These are phyloP conservation scores for Gymnopilus dilepis DNA, from an alignment of 768 basidiomycete genomes.

Conservation along the genomic window DNA sequence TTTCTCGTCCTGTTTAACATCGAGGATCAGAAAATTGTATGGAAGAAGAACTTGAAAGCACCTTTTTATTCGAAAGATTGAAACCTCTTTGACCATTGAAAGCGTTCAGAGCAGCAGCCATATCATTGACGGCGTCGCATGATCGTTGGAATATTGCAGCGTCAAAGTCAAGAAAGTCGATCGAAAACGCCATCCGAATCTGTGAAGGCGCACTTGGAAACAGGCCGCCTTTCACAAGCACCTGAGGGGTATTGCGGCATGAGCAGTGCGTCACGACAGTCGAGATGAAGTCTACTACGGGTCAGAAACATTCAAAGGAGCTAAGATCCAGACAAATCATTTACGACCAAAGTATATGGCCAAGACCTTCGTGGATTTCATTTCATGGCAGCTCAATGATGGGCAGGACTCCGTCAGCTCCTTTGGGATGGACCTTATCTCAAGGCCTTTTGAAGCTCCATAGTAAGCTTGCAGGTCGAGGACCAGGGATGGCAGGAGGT, in stretches of 20 bases:
- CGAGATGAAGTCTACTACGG: too few species aligned
- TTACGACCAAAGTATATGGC: too few species aligned
- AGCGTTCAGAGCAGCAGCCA: constrained; percentile 32
- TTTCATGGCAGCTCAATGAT: too few species aligned
- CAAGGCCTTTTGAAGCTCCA: too few species aligned
- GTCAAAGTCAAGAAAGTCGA: constrained; percentile 39
- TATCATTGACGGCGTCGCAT: constrained; percentile 40
- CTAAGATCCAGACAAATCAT: constrained; percentile 16
- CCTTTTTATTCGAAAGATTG: constrained; percentile 17
- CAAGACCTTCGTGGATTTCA: too few species aligned
- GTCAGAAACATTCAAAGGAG: too few species aligned
- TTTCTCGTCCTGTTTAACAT: constrained; percentile 24
- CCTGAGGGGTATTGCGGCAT: constrained; percentile 26
- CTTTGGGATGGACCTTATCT: background rate
- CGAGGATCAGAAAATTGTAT: too few species aligned
- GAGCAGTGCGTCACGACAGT: constrained; percentile 22
- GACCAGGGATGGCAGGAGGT: constrained; percentile 2
- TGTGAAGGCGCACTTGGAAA: constrained; percentile 37
- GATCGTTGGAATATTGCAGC: constrained; percentile 39
- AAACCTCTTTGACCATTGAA: too few species aligned
- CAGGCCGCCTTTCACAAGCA: constrained; percentile 35
- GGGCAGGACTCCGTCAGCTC: background rate
- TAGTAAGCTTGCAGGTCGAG: too few species aligned
- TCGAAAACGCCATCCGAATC: too few species aligned
- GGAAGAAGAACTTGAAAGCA: too few species aligned